A percentile compares a stretch with the other conserved stretches of the same genome.
Conservation (phyloP, 805 yeast genomes). For the Nakazawaea ernobii region DNA sequence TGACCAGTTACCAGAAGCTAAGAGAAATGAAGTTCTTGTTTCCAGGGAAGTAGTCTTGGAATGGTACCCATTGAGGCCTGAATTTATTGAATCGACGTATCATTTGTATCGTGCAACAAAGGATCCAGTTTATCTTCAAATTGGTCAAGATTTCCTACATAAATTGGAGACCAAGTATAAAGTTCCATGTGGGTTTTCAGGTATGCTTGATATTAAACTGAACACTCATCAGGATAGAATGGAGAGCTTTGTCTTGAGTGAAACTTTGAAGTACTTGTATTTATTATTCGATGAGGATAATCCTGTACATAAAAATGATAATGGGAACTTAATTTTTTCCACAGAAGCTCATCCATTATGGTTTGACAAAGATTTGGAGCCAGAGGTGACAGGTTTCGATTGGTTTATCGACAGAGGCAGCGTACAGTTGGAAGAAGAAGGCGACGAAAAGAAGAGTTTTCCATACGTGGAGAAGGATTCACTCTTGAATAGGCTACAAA, state of each 20-base stretch:
- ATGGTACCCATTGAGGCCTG: conserved; percentile 94
- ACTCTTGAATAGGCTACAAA: not conserved
- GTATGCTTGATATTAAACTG: conserved; percentile 60
- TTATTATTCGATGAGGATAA: conserved; percentile 70
- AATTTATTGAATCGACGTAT: conserved; percentile 84
- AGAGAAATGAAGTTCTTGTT: conserved; percentile 20
- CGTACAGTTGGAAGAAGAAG: not conserved
- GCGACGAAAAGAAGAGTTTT: conserved; percentile 10
- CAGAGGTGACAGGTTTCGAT: conserved; percentile 7
- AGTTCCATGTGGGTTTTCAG: conserved; percentile 76
- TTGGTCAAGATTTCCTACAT: conserved; percentile 61
- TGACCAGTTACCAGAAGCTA: conserved; percentile 16
- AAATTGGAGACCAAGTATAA: conserved; percentile 48
- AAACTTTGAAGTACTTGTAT: conserved; percentile 78
- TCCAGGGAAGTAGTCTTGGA: conserved; percentile 50
- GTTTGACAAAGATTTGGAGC: conserved; percentile 37
- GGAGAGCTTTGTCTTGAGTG: conserved; percentile 90
- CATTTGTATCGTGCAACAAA: conserved; percentile 75
- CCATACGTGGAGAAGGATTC: not conserved
- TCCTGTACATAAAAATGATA: conserved; percentile 32
- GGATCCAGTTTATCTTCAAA: conserved; percentile 76
- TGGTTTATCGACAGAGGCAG: conserved; percentile 16
- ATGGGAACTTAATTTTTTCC: conserved; percentile 46
- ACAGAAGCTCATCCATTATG: conserved; percentile 94
- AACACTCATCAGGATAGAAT: conserved; percentile 69